Conservation (phyloP, 108 stramenopile genomes). For the Asterionellopsis glacialis region DNA sequence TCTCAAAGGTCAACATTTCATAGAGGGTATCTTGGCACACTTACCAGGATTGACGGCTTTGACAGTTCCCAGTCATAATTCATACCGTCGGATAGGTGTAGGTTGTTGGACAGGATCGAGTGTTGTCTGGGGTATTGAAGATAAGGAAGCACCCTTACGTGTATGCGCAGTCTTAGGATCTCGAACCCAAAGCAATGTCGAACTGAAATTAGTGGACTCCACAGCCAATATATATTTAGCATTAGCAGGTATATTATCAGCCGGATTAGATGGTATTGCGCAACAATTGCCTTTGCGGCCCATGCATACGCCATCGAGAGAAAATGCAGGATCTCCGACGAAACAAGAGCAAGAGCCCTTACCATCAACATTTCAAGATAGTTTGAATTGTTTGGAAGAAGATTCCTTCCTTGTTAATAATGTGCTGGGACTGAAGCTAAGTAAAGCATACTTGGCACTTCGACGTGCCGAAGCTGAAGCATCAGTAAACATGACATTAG, state of each 20-base stretch:
- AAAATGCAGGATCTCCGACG: too few relatives aligned
- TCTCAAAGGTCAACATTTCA: constrained; percentile 47
- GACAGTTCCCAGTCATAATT: constrained; percentile 65
- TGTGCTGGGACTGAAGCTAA: constrained; percentile 40
- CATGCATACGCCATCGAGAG: constrained; percentile 5
- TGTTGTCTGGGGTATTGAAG: constrained; percentile 71
- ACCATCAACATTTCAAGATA: constrained; percentile 40
- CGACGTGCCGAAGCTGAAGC: constrained; percentile 35
- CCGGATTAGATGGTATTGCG: constrained; percentile 65
- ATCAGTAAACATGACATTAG: constrained; percentile 21
- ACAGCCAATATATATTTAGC: constrained; percentile 72
- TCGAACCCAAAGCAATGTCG: constrained; percentile 50
- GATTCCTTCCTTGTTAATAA: constrained; percentile 30
- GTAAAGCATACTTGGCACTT: constrained; percentile 50
- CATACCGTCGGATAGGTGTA: constrained; percentile 64
- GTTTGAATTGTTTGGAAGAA: constrained; percentile 43
- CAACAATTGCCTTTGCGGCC: constrained; percentile 36
- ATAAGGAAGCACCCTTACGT: constrained; percentile 70
- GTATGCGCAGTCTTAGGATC: constrained; percentile 36
- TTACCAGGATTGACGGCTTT: constrained; percentile 62
- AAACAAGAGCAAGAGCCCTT: constrained; percentile 14
- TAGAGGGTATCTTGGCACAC: constrained; percentile 73
- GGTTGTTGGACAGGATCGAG: constrained; percentile 80
- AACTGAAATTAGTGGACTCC: constrained; percentile 62
- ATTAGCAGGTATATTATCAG: constrained; percentile 48